Base-by-base conservation (phyloP, 176 grass and related monocot species). In the Pharus latifolius region DNA sequence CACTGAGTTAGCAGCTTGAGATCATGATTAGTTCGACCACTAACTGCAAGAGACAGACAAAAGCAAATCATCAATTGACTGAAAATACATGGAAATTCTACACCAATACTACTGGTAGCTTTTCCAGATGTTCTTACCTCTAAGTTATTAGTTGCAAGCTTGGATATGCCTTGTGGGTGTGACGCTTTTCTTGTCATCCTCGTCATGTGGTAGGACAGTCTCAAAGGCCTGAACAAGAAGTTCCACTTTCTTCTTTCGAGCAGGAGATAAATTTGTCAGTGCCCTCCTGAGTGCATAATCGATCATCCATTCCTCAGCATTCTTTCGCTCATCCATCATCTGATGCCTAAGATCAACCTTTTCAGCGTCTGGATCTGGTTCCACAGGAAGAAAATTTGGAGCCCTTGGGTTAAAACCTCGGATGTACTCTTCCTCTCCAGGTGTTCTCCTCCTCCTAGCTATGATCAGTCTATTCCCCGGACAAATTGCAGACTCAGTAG, bases 301-400 rank as follows among this genome's bases (percentile, higher is more conserved):
- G 28, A 95, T 86, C 96, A 99, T 85, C 84, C 84, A 99, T 56
- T 99, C 96, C 72, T 99, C 96, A 1, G 96, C 82, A 60, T 99
- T 99, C 73, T 95, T 99, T 17, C 96, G 88, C 8, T 95, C 90
- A 55, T 91, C 96, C 53, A 94, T 69, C 31, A 81, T 78, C 41
- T 95, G 90, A 67, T 99, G 96, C 79, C 60, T 95, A 44, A 99
- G 87, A 65, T 99, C 96, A 23, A 95, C 84, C 85, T 88, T 88
- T 6, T 99, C 96, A 62, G 82, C 58, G 25, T 88, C 90, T 2
- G 82, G 90, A 15, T 99, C 90, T 15, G 84, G 71, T 56, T 88
- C 87, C 9, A 82, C 7, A 30, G 90, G 90, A 76, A 99, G 83
- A 67, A 99, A 95, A 49, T 89, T 88, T 0, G 96, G 90, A 33